These are phyloP conservation scores for Lasiosphaeria miniovina DNA, from an alignment of 495 filamentous ascomycete species.

Conservation along the genomic window DNA sequence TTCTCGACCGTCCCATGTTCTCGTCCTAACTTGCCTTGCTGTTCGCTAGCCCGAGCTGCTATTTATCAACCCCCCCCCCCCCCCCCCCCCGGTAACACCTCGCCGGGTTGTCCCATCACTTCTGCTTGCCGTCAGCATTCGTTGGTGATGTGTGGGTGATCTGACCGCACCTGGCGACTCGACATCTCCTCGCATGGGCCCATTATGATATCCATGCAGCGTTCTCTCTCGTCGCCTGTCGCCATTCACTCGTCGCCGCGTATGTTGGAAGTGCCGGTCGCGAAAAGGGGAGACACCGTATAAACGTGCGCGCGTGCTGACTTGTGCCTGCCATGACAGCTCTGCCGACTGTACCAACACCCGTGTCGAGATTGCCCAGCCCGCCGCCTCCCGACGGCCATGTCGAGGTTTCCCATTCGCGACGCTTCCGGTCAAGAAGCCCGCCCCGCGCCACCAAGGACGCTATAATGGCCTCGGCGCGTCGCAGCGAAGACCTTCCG, in stretches of 20 bases:
- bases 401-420: constrained; percentile 40
- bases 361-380: constrained; percentile 40
- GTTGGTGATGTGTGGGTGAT: constrained; percentile 26
- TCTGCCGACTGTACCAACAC: constrained; percentile 30
- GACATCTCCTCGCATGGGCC: constrained; percentile 35
- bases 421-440: constrained; percentile 42
- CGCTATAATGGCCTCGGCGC: constrained; percentile 28
- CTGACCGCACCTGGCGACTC: constrained; percentile 25
- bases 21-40: too few species aligned
- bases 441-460: constrained; percentile 37
- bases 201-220: constrained; percentile 56
- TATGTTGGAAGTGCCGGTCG: constrained; percentile 36
- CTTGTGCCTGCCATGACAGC: constrained; percentile 24
- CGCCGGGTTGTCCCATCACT: constrained; percentile 2
- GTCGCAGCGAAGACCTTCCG: constrained; percentile 35
- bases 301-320: constrained; percentile 32
- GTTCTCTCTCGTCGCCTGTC: constrained; percentile 51
- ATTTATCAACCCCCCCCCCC: too few species aligned
- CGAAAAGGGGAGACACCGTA: constrained; percentile 6
- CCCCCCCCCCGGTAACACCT: neutral
- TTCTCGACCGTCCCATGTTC: too few species aligned
- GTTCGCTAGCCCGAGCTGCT: too few species aligned
- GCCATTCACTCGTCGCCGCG: constrained; percentile 49
- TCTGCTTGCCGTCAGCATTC: constrained; percentile 16
- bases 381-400: constrained; percentile 44